Evolutionary conservation across 192 early-diverging fungal species (phyloP), one percentile per base, ranked within the genome.

Genomic region (Podila clonocystis): DNA sequence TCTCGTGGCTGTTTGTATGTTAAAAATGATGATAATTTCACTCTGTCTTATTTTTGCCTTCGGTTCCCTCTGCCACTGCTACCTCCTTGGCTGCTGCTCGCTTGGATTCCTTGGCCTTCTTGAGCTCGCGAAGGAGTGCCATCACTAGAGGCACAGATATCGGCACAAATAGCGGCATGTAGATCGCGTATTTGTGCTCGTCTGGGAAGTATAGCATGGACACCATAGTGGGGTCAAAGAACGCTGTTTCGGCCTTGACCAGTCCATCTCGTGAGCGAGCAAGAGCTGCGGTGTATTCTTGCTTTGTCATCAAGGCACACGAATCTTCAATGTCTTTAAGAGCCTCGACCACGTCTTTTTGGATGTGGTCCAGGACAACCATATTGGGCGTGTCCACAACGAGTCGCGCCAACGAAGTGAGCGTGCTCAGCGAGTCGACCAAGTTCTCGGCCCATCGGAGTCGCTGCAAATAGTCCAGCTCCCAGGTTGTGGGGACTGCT

Each of bases 211-310:
- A 99, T 7, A 98, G 85, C 91, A 98, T 90, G 6, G 95, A 92
- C 0, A 99, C 96, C 98, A 99, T 98, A 13, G 95, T 95, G 1
- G 97, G 96, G 74, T 99, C 95, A 89, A 98, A 98, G 75, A 99
- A 99, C 7, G 98, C 97, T 5, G 85, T 85, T 84, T 98, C 96
- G 4, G 97, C 88, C 17, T 87, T 65, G 31, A 80, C 80, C 9
- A 96, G 82, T 0, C 94, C 97, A 8, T 74, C 63, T 9, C 90
- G 85, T 3, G 95, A 91, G 29, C 88, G 75, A 13, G 75, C 30
- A 22, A 91, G 87, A 0, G 95, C 93, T 15, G 68, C 36, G 9
- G 76, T 60, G 66, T 89, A 85, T 28, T 70, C 69, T 19, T 73
- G 83, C 20, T 59, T 52, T 26, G 80, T 59, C 0, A 90, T 79